These are phyloP conservation scores for Sporodiniella umbellata DNA, from an alignment of 371 early-diverging fungal genomes.

Conservation along the genomic window DNA sequence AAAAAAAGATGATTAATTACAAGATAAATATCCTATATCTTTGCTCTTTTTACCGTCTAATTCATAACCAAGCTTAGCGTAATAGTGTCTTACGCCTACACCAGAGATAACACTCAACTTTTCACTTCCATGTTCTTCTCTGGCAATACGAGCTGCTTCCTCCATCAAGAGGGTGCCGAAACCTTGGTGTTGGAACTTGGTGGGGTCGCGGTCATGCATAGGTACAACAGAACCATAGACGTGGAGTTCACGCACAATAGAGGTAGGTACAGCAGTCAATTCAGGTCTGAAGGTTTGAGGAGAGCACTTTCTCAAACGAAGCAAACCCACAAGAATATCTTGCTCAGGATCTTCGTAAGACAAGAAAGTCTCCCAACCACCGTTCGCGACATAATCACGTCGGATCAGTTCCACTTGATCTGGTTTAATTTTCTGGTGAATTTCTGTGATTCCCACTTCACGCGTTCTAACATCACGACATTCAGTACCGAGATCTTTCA, in stretches of 20 bases:
- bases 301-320: constrained; percentile 97
- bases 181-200: constrained; percentile 99
- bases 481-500: constrained; percentile 96
- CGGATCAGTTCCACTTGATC: constrained; percentile 97
- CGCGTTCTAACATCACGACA: constrained; percentile 99
- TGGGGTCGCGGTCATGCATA: constrained; percentile 93
- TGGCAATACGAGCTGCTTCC: constrained; percentile 99
- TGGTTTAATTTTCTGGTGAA: constrained; percentile 94
- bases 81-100: constrained; percentile 99
- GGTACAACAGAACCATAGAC: constrained; percentile 99
- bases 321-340: constrained; percentile 97
- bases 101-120: constrained; percentile 98
- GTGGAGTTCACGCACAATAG: constrained; percentile 98
- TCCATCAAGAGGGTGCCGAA: constrained; percentile 99
- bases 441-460: constrained; percentile 99
- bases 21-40: neutral
- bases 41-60: constrained; percentile 76
- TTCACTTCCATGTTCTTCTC: constrained; percentile 95
- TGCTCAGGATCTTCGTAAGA: constrained; percentile 98
- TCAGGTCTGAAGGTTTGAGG: constrained; percentile 93
- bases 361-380: constrained; percentile 99
- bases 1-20: neutral
- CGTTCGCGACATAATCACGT: constrained; percentile 98
- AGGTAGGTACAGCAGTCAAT: constrained; percentile 77
- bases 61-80: constrained; percentile 97